phyloP scores from a whole-genome alignment of 2,329 filamentous ascomycete species.

The Uncinocarpus reesii region DNA sequence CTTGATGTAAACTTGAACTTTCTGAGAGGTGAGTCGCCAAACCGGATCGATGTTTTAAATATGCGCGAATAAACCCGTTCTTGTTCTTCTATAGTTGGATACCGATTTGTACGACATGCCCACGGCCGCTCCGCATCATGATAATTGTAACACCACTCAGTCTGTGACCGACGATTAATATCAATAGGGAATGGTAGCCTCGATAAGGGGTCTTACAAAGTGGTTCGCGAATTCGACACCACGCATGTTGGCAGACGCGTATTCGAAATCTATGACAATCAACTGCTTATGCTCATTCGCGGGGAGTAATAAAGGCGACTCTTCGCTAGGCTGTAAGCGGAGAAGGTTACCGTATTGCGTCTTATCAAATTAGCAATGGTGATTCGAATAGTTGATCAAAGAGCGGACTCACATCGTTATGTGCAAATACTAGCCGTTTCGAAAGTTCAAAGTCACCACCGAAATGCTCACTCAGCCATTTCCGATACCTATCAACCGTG shows the following conservation, averaged over 20 bases:
- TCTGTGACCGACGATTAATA: constrained; percentile 30
- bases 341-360: constrained; percentile 98
- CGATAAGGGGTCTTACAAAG: constrained; percentile 68
- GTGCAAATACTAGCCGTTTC: constrained; percentile 78
- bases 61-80: constrained; percentile 73
- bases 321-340: constrained; percentile 56
- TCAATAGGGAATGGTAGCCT: background rate
- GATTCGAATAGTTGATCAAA: constrained; percentile 4
- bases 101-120: constrained; percentile 57
- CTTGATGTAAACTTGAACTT: background rate
- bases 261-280: constrained; percentile 96
- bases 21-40: constrained; percentile 17
- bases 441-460: constrained; percentile 57
- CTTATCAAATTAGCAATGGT: constrained; percentile 38
- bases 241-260: constrained; percentile 76
- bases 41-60: constrained; percentile 69
- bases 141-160: constrained; percentile 98
- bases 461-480: constrained; percentile 62
- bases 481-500: constrained; percentile 66
- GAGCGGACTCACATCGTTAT: constrained; percentile 68
- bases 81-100: constrained; percentile 73
- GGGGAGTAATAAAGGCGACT: constrained; percentile 77
- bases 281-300: constrained; percentile 93
- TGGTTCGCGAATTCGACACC: constrained; percentile 95
- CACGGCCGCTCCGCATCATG: constrained; percentile 58